Conservation (phyloP, 2,329 filamentous ascomycete genomes). For the Onygenales sp. region DNA sequence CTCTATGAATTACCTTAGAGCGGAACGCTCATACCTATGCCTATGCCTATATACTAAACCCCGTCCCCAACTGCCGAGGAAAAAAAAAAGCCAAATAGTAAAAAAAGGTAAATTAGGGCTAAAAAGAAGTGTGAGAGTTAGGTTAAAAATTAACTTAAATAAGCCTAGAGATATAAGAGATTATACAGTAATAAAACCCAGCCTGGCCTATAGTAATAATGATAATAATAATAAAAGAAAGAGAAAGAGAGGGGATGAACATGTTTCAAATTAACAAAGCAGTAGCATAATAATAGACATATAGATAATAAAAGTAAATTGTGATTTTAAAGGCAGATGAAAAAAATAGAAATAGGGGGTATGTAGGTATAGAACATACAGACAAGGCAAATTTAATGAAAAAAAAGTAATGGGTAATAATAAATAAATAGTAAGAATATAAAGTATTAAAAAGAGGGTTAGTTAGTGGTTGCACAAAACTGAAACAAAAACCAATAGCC, state of each 20-base stretch:
- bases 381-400: not conserved
- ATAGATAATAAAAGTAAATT: not conserved
- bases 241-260: not conserved
- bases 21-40: no score
- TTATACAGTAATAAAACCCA: no score
- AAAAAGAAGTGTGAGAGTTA: no score
- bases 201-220: no score
- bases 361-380: not conserved
- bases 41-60: no score
- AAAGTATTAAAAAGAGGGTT: not conserved
- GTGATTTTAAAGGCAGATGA: not conserved
- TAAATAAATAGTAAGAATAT: constrained; percentile 1
- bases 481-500: not conserved
- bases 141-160: no score
- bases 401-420: not conserved
- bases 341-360: not conserved
- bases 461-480: not conserved
- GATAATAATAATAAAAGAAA: no score
- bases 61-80: no score
- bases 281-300: not conserved
- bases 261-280: not conserved
- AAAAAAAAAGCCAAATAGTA: no score
- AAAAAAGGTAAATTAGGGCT: no score
- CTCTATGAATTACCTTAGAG: no score
- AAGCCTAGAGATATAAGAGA: no score